These are phyloP conservation scores for Pichia phayaonensis DNA, from an alignment of 805 yeast genomes.

Conservation along the genomic window DNA sequence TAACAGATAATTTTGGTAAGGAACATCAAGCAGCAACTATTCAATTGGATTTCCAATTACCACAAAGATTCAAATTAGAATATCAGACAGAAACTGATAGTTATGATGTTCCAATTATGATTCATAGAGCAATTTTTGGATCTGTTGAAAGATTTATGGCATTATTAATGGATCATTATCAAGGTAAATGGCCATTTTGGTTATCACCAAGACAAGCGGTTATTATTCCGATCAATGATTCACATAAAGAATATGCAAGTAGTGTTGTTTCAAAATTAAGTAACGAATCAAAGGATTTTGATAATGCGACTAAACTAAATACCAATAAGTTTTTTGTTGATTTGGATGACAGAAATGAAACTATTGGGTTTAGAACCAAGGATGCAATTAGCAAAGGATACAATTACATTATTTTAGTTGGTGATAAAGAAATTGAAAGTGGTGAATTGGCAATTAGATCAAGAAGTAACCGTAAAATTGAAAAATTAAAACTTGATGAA, in stretches of 20 bases:
- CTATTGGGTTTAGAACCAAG: conserved; percentile 73
- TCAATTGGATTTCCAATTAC: conserved; percentile 92
- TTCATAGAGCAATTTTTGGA: conserved; percentile 93
- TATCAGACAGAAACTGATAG: conserved; percentile 50
- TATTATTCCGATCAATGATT: conserved; percentile 68
- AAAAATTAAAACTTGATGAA: conserved; percentile 40
- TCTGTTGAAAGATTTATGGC: conserved; percentile 92
- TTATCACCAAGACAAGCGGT: conserved; percentile 85
- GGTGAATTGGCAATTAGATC: conserved; percentile 59
- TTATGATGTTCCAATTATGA: conserved; percentile 75
- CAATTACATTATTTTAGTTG: conserved; percentile 75
- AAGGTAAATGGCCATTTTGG: conserved; percentile 98
- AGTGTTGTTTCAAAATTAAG: conserved; percentile 38
- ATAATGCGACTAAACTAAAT: conserved; percentile 45
- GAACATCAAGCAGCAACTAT: conserved; percentile 92
- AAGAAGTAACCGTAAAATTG: conserved; percentile 40
- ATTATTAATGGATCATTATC: conserved; percentile 77
- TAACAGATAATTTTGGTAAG: conserved; percentile 73
- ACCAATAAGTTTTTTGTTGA: conserved; percentile 65
- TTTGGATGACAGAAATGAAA: conserved; percentile 63
- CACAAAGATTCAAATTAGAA: conserved; percentile 69
- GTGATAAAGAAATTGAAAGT: conserved; percentile 68
- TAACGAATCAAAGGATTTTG: conserved; percentile 31
- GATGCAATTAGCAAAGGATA: conserved; percentile 72
- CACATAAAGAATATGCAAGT: conserved; percentile 50